These are phyloP conservation scores for Onygenales sp. DNA, from an alignment of 2,329 filamentous ascomycete species.

Conservation along the genomic window DNA sequence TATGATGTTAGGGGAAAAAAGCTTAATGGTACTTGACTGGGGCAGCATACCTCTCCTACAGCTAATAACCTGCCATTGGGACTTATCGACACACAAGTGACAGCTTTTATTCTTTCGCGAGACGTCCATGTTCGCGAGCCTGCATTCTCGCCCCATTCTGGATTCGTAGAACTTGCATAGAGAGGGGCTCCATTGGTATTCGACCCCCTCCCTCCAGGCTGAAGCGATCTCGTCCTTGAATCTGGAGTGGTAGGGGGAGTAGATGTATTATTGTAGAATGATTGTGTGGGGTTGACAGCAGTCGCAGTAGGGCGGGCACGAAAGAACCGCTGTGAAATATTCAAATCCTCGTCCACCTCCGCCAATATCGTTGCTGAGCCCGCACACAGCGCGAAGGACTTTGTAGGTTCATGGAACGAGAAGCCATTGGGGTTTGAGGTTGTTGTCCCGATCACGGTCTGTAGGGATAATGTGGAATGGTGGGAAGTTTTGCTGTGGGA, in stretches of 20 bases:
- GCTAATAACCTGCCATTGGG: constrained; percentile 79
- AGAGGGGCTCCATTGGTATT: constrained; percentile 30
- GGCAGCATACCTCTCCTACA: constrained; percentile 62
- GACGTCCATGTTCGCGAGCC: constrained; percentile 71
- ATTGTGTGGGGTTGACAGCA: constrained; percentile 53
- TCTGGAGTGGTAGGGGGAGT: constrained; percentile 47
- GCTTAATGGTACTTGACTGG: constrained; percentile 3
- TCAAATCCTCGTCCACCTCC: constrained; percentile 57
- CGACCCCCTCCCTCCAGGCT: constrained; percentile 35
- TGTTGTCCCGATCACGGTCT: constrained; percentile 84
- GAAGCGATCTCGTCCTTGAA: constrained; percentile 49
- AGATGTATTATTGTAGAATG: constrained; percentile 46
- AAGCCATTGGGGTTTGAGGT: constrained; percentile 78
- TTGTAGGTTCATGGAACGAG: constrained; percentile 62
- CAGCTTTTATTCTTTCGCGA: constrained; percentile 85
- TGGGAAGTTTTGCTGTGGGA: constrained; percentile 41
- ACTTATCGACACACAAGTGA: constrained; percentile 82
- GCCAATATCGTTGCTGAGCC: constrained; percentile 90
- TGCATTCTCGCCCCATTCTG: constrained; percentile 49
- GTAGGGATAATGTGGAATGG: constrained; percentile 54
- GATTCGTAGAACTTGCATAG: constrained; percentile 37
- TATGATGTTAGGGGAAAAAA: constrained; percentile 19
- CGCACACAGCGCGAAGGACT: constrained; percentile 77
- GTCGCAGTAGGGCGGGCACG: constrained; percentile 65
- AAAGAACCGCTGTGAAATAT: constrained; percentile 74